Base-by-base conservation (phyloP, 2,329 filamentous ascomycete genomes). In the Claviceps spartinae region DNA sequence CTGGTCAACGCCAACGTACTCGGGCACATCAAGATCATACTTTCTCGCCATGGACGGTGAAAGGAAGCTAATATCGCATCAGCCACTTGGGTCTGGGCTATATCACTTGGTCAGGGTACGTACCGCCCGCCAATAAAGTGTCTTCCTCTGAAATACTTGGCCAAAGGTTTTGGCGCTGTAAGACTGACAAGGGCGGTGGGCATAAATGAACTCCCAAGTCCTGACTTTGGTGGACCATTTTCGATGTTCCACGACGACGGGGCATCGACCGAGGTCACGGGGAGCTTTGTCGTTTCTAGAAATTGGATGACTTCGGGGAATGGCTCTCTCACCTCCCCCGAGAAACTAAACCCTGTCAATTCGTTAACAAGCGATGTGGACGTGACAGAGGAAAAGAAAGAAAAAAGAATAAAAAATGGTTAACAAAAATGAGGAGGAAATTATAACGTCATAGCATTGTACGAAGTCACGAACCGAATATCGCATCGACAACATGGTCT, bases 171-270 rank as follows among this genome's bases (percentile, higher is more conserved):
- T 3, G 93, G 89, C 9, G 93, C 93, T 47, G 91, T 95, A 62
- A 98, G 72, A 64, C 88, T 95, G 58, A 98, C 82, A 53, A 98
- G 72, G 20, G 83, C 82, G 37, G 77, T 73, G 57, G 93, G 93
- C 71, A 86, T 82, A 63, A 95, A 97, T 4, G 75, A 81, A 61
- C 83, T 84, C 1, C 89, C 91, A 0, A 87, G 76, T 0, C 88
- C 91, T 1, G 82, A 79, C 50, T 74, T 70, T 11, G 90, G 89
- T 8, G 91, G 91, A 0, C 93, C 93, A 11, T 75, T 73, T 62
- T 95, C 87, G 52, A 98, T 94, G 66, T 93, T 82, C 93, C 93
- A 98, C 1, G 87, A 93, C 36, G 88, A 95, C 1, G 93, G 93
- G 6, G 88, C 89, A 69, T 98, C 93, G 22, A 98, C 87, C 2